Evolutionary conservation across 73 alveolate species (phyloP).

Genomic region (Durusdinium trenchii): DNA sequence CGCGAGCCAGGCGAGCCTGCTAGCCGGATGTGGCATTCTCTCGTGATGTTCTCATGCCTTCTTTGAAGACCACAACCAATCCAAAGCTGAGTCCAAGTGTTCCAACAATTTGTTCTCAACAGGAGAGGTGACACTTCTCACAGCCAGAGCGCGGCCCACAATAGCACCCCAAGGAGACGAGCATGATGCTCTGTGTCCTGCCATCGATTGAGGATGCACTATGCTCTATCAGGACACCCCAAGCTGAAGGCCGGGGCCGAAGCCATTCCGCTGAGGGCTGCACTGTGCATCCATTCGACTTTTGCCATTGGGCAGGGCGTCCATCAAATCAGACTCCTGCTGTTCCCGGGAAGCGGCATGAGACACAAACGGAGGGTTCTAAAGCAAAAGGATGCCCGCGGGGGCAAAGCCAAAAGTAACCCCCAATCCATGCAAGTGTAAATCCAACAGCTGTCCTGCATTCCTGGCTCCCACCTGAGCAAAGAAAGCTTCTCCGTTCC

Average conservation of each 20-base stretch:
- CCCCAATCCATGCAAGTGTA: neutral
- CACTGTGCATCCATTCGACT: constrained; percentile 71
- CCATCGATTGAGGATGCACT: neutral
- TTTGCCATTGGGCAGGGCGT: constrained; percentile 79
- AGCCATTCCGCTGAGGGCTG: neutral
- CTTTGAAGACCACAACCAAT: neutral
- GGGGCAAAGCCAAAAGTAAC: too few relatives aligned
- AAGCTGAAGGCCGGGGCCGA: neutral
- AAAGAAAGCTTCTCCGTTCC: neutral
- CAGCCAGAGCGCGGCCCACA: constrained; percentile 81
- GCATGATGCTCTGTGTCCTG: constrained; percentile 76
- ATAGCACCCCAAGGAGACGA: constrained; percentile 93
- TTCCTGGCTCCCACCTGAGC: constrained; percentile 93
- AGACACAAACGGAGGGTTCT: too few relatives aligned
- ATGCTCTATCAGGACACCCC: neutral
- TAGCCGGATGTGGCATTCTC: neutral
- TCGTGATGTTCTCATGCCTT: too few relatives aligned
- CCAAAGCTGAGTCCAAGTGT: neutral
- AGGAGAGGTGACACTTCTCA: neutral
- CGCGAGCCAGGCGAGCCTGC: neutral
- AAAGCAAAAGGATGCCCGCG: too few relatives aligned
- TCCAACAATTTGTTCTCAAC: neutral
- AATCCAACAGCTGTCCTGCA: constrained; percentile 7
- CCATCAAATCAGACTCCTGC: constrained; percentile 86
- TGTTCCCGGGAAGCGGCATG: neutral